A percentile compares a stretch with the other conserved stretches of the same genome.
phyloP scores from a whole-genome alignment of 176 grass and related monocot genomes.

The Aegilops longissima region DNA sequence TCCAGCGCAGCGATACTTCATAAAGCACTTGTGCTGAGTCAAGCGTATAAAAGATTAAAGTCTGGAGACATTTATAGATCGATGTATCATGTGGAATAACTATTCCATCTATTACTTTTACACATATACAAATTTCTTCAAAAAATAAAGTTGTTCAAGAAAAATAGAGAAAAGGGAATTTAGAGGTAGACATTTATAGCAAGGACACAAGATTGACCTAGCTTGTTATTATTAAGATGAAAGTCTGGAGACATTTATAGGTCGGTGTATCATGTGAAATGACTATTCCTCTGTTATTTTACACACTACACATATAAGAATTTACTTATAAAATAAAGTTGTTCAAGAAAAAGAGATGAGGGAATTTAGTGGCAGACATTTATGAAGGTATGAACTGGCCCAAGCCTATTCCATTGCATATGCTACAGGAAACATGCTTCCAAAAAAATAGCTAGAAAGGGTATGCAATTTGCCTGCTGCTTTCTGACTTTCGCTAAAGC shows the following conservation, averaged over 20 bases:
- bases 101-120: not conserved
- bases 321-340: conserved; percentile 12
- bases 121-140: not conserved
- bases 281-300: not conserved
- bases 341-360: not conserved
- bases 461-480: not conserved
- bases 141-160: conserved; percentile 10
- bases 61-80: not conserved
- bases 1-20: not conserved
- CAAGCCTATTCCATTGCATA: not conserved
- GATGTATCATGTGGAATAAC: not conserved
- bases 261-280: not conserved
- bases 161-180: conserved; percentile 9
- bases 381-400: not conserved
- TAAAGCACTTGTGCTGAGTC: not conserved
- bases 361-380: not conserved
- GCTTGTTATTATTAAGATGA: not conserved
- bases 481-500: not conserved
- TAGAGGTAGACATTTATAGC: not conserved
- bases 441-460: not conserved
- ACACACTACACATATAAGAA: not conserved
- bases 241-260: not conserved
- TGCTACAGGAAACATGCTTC: conserved; percentile 16
- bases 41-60: not conserved
- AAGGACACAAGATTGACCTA: not conserved